Conservation (phyloP, 1,139 yeast genomes). For the Magnusiomyces magnusii region DNA sequence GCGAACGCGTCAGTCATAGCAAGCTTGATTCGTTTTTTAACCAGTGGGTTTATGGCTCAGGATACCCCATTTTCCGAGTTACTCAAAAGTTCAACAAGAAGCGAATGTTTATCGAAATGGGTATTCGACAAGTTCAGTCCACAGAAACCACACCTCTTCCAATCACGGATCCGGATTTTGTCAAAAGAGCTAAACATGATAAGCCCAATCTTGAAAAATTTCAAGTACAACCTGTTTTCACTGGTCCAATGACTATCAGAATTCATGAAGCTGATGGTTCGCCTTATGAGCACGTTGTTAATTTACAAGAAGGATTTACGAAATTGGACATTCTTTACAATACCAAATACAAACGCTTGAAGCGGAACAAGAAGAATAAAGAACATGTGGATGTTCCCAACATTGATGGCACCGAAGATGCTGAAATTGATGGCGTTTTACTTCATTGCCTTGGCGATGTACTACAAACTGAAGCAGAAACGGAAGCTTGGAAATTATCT, state of each 20-base stretch:
- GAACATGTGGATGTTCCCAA: slow-evolving; percentile 27
- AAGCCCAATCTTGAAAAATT: slow-evolving; percentile 25
- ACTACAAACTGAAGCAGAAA: slow-evolving; percentile 50
- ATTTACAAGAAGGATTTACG: slow-evolving; percentile 74
- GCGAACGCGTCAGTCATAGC: slow-evolving; percentile 89
- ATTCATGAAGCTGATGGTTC: slow-evolving; percentile 99
- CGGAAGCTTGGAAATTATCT: slow-evolving; percentile 61
- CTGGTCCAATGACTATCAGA: slow-evolving; percentile 95
- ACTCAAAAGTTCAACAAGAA: slow-evolving; percentile 91
- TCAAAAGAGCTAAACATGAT: slow-evolving; percentile 36
- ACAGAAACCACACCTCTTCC: slow-evolving; percentile 43
- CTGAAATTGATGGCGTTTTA: slow-evolving; percentile 36
- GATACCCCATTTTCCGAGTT: slow-evolving; percentile 81
- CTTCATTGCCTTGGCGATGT: slow-evolving; percentile 74
- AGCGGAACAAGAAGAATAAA: slow-evolving; percentile 50
- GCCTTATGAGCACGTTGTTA: slow-evolving; percentile 96
- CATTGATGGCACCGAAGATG: slow-evolving; percentile 23
- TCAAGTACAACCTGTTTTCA: slow-evolving; percentile 41
- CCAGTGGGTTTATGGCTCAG: slow-evolving; percentile 90
- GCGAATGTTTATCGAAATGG: slow-evolving; percentile 90
- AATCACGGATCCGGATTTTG: slow-evolving; percentile 36
- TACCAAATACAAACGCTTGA: slow-evolving; percentile 71
- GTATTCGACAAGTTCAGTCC: slow-evolving; percentile 80
- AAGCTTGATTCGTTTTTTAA: slow-evolving; percentile 76
- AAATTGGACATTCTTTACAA: slow-evolving; percentile 92